These are phyloP conservation scores for Elongisporangium undulatum DNA, from an alignment of 352 stramenopile species.

Conservation along the genomic window DNA sequence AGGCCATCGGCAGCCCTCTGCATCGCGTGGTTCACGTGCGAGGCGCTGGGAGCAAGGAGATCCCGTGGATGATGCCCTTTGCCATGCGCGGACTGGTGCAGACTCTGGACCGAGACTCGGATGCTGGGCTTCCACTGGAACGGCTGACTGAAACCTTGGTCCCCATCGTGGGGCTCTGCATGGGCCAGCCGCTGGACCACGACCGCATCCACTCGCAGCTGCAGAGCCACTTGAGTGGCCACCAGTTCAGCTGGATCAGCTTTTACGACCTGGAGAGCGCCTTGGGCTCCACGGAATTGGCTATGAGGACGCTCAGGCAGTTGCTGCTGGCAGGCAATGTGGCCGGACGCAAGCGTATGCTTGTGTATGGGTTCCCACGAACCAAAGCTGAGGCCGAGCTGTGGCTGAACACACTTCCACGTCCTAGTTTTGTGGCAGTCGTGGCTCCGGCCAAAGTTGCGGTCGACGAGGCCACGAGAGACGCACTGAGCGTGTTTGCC, in stretches of 20 bases:
- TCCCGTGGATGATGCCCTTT: constrained; percentile 1
- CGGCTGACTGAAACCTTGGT: constrained; percentile 3
- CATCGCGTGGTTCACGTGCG: constrained; percentile 10
- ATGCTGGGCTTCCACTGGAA: neutral
- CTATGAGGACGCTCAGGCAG: constrained; percentile 9
- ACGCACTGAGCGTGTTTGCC: neutral
- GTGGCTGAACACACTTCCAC: constrained; percentile 7
- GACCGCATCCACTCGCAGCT: constrained; percentile 1
- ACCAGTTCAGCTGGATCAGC: constrained; percentile 27
- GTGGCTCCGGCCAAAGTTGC: neutral
- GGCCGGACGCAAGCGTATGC: constrained; percentile 16
- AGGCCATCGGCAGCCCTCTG: constrained; percentile 14
- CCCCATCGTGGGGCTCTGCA: constrained; percentile 25
- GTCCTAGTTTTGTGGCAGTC: neutral
- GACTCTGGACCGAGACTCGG: neutral
- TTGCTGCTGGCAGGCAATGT: constrained; percentile 16
- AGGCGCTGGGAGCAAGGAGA: neutral
- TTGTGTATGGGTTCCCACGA: constrained; percentile 20
- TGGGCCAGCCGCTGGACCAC: constrained; percentile 3
- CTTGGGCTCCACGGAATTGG: neutral
- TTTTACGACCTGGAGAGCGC: constrained; percentile 1
- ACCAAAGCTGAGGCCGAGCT: constrained; percentile 9
- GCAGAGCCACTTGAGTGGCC: neutral
- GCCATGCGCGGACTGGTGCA: constrained; percentile 1
- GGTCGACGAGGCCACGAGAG: neutral